Conservation (phyloP, 2,329 filamentous ascomycete species). For the Pseudogymnoascus sp. region DNA sequence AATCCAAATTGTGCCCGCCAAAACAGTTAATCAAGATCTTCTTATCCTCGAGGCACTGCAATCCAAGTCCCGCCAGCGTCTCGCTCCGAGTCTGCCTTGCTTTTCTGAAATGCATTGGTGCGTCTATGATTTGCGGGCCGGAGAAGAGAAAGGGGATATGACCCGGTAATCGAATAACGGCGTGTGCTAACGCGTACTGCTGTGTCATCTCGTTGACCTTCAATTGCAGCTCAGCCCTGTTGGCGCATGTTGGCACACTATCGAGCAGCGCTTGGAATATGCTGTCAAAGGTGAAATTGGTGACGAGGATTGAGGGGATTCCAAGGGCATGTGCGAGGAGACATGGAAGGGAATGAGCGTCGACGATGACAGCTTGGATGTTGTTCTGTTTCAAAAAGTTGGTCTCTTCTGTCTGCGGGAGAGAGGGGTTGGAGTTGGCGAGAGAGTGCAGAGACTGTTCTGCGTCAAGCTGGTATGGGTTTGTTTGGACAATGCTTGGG, state of each 20-base stretch:
- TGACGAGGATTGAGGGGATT: constrained; percentile 15
- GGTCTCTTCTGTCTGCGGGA: constrained; percentile 12
- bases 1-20: constrained; percentile 13
- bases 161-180: constrained; percentile 16
- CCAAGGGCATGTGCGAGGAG: constrained; percentile 12
- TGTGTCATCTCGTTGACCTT: constrained; percentile 16
- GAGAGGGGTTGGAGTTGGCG: constrained; percentile 11
- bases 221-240: constrained; percentile 3
- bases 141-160: constrained; percentile 15
- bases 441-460: constrained; percentile 14
- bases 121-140: constrained; percentile 13
- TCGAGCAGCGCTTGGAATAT: constrained; percentile 15
- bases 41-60: constrained; percentile 10
- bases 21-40: constrained; percentile 14
- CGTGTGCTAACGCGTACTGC: constrained; percentile 14
- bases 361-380: constrained; percentile 13
- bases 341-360: constrained; percentile 14
- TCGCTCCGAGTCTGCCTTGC: constrained; percentile 12
- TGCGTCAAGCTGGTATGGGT: constrained; percentile 14
- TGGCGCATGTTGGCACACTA: constrained; percentile 7
- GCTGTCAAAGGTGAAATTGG: constrained; percentile 17
- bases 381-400: constrained; percentile 12
- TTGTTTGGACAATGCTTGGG: constrained; percentile 14
- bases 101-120: constrained; percentile 17
- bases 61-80: constrained; percentile 3